Evolutionary conservation across 2,329 filamentous ascomycete genomes (phyloP), one percentile per base, ranked within the genome.

Genomic region (Sclerotinia sclerotiorum): DNA sequence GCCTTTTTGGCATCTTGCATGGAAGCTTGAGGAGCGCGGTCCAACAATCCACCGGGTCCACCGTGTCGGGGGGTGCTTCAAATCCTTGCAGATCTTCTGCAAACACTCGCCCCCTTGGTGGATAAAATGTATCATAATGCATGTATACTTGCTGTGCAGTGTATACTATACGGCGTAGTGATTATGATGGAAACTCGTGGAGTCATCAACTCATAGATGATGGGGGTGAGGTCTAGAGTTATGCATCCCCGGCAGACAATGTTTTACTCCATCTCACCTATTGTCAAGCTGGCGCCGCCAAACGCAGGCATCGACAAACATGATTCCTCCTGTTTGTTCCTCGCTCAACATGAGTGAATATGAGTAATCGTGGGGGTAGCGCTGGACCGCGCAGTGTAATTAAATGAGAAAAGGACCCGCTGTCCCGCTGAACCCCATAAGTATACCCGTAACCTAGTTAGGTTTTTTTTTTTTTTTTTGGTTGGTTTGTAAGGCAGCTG

Each of bases 41-140:
- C 48, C 19, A 48, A 5, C 44, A 48, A n/a, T n/a, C 39, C 39
- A 42, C 39, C 39, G 13, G 13, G 11, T 5, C 39, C 8, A 35
- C 32, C 32, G 7, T 35, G 32, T 35, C 7, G 35, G 35, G 39
- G 39, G 13, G 4, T 42, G 39, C n/a, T 57, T 39, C 17, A 15
- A 42, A 63, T 63, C 46, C 60, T 51, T 63, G 60, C 51, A 24
- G 29, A 63, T 63, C 60, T 63, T 27, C 32, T 42, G 32, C 46
- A 51, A 39, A 27, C 48, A 27, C 48, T 62, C 27, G 21, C 21
- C 60, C 29, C 60, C 46, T 39, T 61, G 44, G 29, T 61, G 58
- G 58, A 44, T 58, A 44, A 42, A 42, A 42, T 42, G 39, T 42
- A 42, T 42, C 29, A 39, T n/a, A n/a, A 13, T 21, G 29, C 13